Conservation (phyloP, 2,329 filamentous ascomycete genomes). For the Aureobasidium uvarum region DNA sequence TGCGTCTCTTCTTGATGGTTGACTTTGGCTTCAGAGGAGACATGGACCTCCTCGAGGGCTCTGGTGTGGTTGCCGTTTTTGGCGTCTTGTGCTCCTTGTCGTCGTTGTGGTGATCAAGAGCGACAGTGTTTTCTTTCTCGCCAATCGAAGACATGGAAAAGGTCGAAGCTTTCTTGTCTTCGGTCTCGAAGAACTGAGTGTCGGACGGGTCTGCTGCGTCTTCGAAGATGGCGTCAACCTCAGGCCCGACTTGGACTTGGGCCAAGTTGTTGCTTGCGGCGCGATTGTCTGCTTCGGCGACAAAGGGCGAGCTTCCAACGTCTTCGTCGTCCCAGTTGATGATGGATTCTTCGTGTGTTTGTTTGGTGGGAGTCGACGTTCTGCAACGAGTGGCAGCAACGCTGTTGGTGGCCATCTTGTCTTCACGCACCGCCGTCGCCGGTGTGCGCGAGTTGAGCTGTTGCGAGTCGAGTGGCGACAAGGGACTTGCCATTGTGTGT, state of each 20-base stretch:
- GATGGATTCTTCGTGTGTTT: conserved; percentile 24
- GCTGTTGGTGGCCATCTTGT: conserved; percentile 6
- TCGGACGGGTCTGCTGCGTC: conserved; percentile 12
- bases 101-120: conserved; percentile 27
- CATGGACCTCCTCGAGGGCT: conserved; percentile 25
- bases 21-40: conserved; percentile 33
- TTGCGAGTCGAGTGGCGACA: conserved; percentile 23
- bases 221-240: conserved; percentile 27
- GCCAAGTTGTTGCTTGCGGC: conserved; percentile 32
- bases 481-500: conserved; percentile 24
- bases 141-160: not conserved
- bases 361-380: conserved; percentile 19
- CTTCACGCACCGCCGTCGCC: conserved; percentile 1
- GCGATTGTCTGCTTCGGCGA: conserved; percentile 44
- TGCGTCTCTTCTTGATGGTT: conserved; percentile 34
- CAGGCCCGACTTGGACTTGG: conserved; percentile 3
- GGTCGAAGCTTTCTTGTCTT: conserved; percentile 6
- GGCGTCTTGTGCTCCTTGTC: conserved; percentile 35
- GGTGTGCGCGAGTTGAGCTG: conserved; percentile 26
- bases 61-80: conserved; percentile 25
- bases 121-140: conserved; percentile 22
- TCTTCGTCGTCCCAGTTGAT: conserved; percentile 42
- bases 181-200: conserved; percentile 20
- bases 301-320: conserved; percentile 50
- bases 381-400: conserved; percentile 5